phyloP scores from a whole-genome alignment of 352 stramenopile species.

The Albugo laibachii region DNA sequence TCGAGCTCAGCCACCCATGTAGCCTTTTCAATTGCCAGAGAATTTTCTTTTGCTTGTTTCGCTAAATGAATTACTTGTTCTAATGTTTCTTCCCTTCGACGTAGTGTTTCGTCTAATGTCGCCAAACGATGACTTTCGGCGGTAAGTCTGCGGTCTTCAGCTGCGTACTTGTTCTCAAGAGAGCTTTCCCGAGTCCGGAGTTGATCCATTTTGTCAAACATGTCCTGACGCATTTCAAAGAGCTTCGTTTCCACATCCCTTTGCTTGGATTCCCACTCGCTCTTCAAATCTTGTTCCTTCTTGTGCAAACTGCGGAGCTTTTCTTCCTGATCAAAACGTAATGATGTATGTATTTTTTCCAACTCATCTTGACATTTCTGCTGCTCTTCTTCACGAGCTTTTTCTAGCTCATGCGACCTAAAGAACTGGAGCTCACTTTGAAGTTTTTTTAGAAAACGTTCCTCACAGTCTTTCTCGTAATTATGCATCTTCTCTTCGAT shows the following conservation, averaged over 20 bases:
- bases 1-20: too few relatives aligned
- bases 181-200: constrained; percentile 7
- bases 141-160: too few relatives aligned
- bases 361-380: constrained; percentile 29
- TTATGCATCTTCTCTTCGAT: constrained; percentile 35
- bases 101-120: too few relatives aligned
- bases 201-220: constrained; percentile 50
- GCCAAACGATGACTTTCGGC: too few relatives aligned
- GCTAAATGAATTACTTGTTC: too few relatives aligned
- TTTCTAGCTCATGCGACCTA: constrained; percentile 23
- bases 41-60: too few relatives aligned
- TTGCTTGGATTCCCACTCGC: constrained; percentile 22
- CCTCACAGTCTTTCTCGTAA: background rate
- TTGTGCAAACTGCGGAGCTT: constrained; percentile 26
- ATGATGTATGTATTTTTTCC: constrained; percentile 16
- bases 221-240: constrained; percentile 36
- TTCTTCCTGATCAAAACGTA: constrained; percentile 27
- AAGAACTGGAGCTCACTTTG: constrained; percentile 22
- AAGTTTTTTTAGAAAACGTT: background rate
- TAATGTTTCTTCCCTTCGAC: too few relatives aligned
- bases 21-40: too few relatives aligned
- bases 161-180: too few relatives aligned
- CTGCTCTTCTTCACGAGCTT: constrained; percentile 36
- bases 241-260: constrained; percentile 33
- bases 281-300: constrained; percentile 34